These are phyloP conservation scores for Rhizopogon sp. DNA, from an alignment of 768 basidiomycete genomes.

Conservation along the genomic window DNA sequence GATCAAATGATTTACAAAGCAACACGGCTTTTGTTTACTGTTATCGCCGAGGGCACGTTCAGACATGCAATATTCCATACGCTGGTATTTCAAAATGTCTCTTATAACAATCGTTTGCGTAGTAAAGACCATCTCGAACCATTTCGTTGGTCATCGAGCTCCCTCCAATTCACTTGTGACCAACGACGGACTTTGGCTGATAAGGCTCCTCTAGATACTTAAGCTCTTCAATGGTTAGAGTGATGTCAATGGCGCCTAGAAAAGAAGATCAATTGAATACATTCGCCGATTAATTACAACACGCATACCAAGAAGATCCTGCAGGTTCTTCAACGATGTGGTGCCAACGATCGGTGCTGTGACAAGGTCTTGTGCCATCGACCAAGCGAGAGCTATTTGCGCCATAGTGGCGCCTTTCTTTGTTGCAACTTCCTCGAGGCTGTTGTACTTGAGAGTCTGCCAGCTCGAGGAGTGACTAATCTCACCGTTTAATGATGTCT, in stretches of 20 bases:
- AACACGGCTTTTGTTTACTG: too few species aligned
- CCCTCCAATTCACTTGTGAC: slow-evolving; percentile 29
- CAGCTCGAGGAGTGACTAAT: slow-evolving; percentile 1
- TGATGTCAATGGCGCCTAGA: slow-evolving; percentile 39
- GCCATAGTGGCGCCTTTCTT: slow-evolving; percentile 51
- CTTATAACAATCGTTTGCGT: too few species aligned
- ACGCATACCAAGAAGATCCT: slow-evolving; percentile 43
- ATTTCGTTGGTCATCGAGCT: neutral
- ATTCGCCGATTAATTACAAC: neutral
- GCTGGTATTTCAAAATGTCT: too few species aligned
- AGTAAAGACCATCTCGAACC: neutral
- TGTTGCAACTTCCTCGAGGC: slow-evolving; percentile 53
- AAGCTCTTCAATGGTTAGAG: slow-evolving; percentile 52
- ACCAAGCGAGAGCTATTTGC: slow-evolving; percentile 52
- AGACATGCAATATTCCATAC: too few species aligned
- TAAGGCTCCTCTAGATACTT: slow-evolving; percentile 54
- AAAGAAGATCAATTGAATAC: neutral
- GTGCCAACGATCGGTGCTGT: slow-evolving; percentile 58
- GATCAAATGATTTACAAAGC: too few species aligned
- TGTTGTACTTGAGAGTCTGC: slow-evolving; percentile 13
- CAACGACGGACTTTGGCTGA: slow-evolving; percentile 37
- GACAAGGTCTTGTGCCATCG: slow-evolving; percentile 40
- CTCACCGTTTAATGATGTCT: slow-evolving; percentile 37
- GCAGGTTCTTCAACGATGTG: slow-evolving; percentile 45
- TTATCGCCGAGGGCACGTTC: too few species aligned